These are phyloP conservation scores for Eucalyptus paniculata DNA, from an alignment of 345 rosid species.

Conservation along the genomic window DNA sequence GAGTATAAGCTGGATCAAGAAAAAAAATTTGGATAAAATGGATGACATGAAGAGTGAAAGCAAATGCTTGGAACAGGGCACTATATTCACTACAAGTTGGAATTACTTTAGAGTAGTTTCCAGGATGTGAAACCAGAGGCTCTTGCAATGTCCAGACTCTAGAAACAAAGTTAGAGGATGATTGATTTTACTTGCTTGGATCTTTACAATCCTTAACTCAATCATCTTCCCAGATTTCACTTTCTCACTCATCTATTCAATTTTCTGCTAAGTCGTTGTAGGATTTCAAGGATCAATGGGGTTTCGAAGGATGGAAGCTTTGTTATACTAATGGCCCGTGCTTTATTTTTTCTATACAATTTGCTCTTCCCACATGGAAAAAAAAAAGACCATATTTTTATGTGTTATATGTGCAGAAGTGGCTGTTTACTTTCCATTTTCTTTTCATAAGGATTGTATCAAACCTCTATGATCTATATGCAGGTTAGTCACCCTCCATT, in stretches of 20 bases:
- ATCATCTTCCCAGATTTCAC: background rate
- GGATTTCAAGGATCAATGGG: background rate
- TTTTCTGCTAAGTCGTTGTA: background rate
- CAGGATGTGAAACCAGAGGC: background rate
- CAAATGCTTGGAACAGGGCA: background rate
- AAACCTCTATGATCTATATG: background rate
- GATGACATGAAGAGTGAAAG: background rate
- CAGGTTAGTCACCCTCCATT: constrained; percentile 5
- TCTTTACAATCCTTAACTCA: background rate
- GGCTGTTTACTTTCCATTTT: background rate
- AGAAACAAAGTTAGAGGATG: background rate
- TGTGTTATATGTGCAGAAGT: background rate
- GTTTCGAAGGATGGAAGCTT: background rate
- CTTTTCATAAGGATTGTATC: background rate
- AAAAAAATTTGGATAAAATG: background rate
- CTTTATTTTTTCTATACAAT: background rate
- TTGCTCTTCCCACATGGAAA: background rate
- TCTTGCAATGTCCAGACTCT: background rate
- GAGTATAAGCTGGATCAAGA: background rate
- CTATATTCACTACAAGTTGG: background rate
- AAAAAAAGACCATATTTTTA: background rate
- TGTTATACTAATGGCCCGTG: background rate
- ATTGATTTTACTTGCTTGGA: background rate
- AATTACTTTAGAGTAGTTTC: background rate
- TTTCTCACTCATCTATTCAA: background rate